These are phyloP conservation scores for Corchorus capsularis DNA, from an alignment of 345 rosid genomes.

Conservation along the genomic window DNA sequence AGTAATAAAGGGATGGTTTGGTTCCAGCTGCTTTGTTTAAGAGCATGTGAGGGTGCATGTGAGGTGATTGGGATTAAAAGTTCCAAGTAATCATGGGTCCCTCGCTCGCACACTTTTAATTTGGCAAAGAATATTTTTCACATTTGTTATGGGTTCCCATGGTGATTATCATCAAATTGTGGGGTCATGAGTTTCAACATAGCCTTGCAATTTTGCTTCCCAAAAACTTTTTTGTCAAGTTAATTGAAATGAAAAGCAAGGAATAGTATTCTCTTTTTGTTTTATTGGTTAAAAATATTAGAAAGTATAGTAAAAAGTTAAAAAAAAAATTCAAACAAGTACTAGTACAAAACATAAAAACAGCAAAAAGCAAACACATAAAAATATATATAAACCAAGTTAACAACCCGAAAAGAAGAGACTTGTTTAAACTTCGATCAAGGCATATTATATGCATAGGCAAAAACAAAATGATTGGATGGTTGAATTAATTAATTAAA, in stretches of 20 bases:
- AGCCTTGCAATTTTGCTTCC: background rate
- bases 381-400: too few species aligned
- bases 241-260: background rate
- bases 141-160: background rate
- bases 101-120: background rate
- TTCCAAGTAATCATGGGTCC: background rate
- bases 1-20: background rate
- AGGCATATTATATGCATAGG: too few species aligned
- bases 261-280: background rate
- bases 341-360: too few species aligned
- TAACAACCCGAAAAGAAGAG: too few species aligned
- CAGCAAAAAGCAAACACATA: too few species aligned
- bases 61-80: background rate
- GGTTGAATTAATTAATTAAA: background rate
- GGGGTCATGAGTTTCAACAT: conserved; percentile 13
- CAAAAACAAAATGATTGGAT: too few species aligned
- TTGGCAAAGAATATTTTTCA: background rate
- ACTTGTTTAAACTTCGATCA: too few species aligned
- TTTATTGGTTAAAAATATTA: too few species aligned
- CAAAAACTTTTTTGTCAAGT: background rate
- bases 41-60: background rate
- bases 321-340: too few species aligned
- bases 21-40: too few species aligned
- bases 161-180: conserved; percentile 18
- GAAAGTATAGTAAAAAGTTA: too few species aligned